These are phyloP conservation scores for Lomentospora prolificans DNA, from an alignment of 2,329 filamentous ascomycete species.

Conservation along the genomic window DNA sequence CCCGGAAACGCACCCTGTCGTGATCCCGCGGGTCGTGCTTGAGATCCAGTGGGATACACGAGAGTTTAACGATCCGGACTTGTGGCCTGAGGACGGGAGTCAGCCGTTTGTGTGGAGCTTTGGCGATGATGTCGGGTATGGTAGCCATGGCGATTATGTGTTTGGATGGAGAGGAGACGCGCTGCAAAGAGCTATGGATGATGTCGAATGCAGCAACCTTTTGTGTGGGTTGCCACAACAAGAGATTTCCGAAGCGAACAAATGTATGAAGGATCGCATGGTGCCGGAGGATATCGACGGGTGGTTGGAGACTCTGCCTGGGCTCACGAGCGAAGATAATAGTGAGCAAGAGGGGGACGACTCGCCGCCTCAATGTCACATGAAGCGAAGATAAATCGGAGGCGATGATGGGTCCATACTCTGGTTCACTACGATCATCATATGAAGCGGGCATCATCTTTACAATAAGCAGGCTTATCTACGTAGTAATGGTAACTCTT, in stretches of 20 bases:
- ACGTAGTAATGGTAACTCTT: too few relatives aligned
- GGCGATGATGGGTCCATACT: not conserved
- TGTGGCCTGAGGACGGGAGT: constrained; percentile 18
- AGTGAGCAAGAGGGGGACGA: not conserved
- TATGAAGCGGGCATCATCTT: too few relatives aligned
- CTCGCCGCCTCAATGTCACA: not conserved
- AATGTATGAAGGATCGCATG: not conserved
- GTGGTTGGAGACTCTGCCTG: not conserved
- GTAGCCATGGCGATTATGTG: constrained; percentile 28
- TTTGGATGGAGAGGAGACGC: constrained; percentile 26
- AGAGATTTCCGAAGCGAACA: not conserved
- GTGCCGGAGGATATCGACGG: not conserved
- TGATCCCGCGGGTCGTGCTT: constrained; percentile 28
- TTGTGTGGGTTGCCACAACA: not conserved
- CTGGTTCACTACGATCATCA: too few relatives aligned
- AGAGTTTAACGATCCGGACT: constrained; percentile 21
- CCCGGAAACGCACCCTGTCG: constrained; percentile 26
- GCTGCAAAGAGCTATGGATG: constrained; percentile 20
- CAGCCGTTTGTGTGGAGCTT: constrained; percentile 20
- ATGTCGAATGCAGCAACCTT: constrained; percentile 10
- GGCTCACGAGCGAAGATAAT: not conserved
- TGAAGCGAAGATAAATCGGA: not conserved
- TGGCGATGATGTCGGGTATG: constrained; percentile 23
- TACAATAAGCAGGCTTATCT: too few relatives aligned
- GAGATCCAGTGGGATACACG: constrained; percentile 30